Evolutionary conservation across 306 rosid species (phyloP), one percentile per base, ranked within the genome.

Genomic region (Lablab purpureus): DNA sequence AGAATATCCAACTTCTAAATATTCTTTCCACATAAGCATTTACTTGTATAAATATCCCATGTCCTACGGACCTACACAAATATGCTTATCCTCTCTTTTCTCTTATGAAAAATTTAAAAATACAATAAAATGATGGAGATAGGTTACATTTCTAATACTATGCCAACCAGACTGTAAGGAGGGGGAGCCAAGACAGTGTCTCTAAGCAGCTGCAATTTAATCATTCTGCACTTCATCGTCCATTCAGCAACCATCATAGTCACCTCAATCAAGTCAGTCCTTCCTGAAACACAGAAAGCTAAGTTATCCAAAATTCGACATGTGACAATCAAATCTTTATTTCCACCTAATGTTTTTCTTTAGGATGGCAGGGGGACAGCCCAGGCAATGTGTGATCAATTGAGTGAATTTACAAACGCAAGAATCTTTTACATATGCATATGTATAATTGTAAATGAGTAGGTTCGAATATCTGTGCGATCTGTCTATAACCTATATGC

Each of bases 251-350:
- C n/a, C 64, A 63, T 43, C 43, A 30, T 78, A 64, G 62, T 67
- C 67, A 32, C 30, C 19, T 77, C 25, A 30, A 41, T 17, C 62
- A 34, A 73, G 27, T 78, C 65, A 83, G 73, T 49, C 80, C 73
- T 83, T 78, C 83, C 86, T 83, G 86, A 56, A 78, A 83, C 74
- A 83, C 41, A 47, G 10, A 58, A 74, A 71, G 28, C 52, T 23
- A 15, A 18, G 41, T 78, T 65, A 76, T 65, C 79, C 78, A 21
- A 51, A 76, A 37, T 60, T 59, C 51, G 46, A 58, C 8, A 10
- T 17, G 10, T 36, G 18, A 75, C 73, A 82, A 37, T 15, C 3
- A 56, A 55, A 27, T 0, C 74, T 30, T 51, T 13, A 50, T 50
- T n/a, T 63, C 67, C 49, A 55, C 46, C 21, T 12, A 32, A 18